A percentile compares a stretch with the other conserved stretches of the same genome.
Conservation (phyloP, 2,329 filamentous ascomycete species). For the Paramyrothecium roridum region DNA sequence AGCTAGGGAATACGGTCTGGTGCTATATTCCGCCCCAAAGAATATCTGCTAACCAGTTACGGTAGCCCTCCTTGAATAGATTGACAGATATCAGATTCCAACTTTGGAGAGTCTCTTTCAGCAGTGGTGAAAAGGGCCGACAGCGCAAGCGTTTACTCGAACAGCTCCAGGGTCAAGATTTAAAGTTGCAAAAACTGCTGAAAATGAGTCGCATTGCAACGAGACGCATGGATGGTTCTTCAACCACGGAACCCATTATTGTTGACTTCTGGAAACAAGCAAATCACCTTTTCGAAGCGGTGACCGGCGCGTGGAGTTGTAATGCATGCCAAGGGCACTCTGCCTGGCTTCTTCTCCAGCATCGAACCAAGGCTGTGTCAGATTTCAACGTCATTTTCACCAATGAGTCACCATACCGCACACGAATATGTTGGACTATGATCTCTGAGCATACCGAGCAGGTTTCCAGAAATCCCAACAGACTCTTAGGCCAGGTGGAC, state of each 20-base stretch:
- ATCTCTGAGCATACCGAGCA: background rate
- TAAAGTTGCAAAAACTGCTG: background rate
- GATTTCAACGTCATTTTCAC: background rate
- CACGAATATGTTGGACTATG: background rate
- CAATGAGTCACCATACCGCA: background rate
- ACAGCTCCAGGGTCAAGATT: background rate
- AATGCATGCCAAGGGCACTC: background rate
- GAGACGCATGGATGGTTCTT: background rate
- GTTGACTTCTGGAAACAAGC: background rate
- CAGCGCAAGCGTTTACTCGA: background rate
- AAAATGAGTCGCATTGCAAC: background rate
- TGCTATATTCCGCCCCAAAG: background rate
- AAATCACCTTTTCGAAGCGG: background rate
- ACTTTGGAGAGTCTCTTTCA: background rate
- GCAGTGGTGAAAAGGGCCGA: background rate
- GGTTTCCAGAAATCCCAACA: background rate
- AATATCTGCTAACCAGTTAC: too few species aligned
- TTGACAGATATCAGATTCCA: background rate
- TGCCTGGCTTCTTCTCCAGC: background rate
- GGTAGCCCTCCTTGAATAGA: too few species aligned
- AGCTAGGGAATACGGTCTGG: background rate
- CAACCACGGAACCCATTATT: background rate
- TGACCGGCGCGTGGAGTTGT: background rate
- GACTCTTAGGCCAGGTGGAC: too few species aligned
- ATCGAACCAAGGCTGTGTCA: background rate